Evolutionary conservation across 2,329 filamentous ascomycete species (phyloP), one percentile per base, ranked within the genome.

Genomic region (Podosphaera fusca): DNA sequence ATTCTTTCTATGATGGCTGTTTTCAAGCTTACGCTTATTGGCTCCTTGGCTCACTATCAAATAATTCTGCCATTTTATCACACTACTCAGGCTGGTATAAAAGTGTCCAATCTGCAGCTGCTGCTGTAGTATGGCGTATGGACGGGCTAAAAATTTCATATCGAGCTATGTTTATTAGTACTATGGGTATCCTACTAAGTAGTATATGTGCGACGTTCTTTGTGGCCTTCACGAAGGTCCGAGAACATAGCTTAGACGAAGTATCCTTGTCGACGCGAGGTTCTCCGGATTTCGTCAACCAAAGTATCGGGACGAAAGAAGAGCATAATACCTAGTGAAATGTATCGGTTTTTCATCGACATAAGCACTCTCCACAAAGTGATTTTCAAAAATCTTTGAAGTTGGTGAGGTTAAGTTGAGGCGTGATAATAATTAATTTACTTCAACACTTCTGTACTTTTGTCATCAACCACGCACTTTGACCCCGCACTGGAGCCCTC

Each of bases 1-100:
- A 92, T 68, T 87, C 87, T 46, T 83, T 92, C 69, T 92, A 82
- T 64, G 90, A 95, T 68, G 87, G 89, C 49, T 79, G 82, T 57
- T 95, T 87, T 83, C 90, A 96, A 73, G 90, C 87, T 0, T 81
- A 75, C 65, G 82, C 89, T 55, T 95, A 96, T 75, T 95, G 89
- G 89, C 74, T 67, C 50, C 95, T 96, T 84, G 90, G 90, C 55
- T 80, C 89, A 6, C 75, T 95, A 49, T 89, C 86, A 67, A 96
- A 96, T 78, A 94, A 90, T 61, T 81, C 85, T 59, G 87, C 89
- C 69, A 90, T 88, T 69, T 79, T 90, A 34, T 89, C 90, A 72
- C 95, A 95, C 74, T 84, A 90, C 66, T 85, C 87, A 47, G 89
- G 86, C 60, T 89, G 85, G 74, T 92, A 92, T 77, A 92, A 92